Conservation (phyloP, 768 basidiomycete genomes). For the Agrocybe pediades region DNA sequence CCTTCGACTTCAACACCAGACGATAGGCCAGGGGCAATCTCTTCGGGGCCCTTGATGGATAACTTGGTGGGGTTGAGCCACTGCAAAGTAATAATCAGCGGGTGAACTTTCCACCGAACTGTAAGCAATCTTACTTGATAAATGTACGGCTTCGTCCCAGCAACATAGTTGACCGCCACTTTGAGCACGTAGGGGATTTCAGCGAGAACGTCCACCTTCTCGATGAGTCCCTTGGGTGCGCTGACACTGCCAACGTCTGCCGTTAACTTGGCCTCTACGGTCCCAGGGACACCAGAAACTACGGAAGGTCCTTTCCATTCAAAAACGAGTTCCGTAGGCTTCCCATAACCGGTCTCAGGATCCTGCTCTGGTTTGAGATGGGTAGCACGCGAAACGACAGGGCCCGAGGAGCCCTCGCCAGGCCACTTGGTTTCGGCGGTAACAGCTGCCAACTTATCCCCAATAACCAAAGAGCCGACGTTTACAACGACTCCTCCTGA, state of each 20-base stretch:
- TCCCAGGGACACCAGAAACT: constrained; percentile 49
- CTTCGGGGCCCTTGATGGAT: constrained; percentile 43
- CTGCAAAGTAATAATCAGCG: constrained; percentile 33
- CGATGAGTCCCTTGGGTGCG: constrained; percentile 74
- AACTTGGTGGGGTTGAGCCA: constrained; percentile 51
- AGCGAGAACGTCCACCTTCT: constrained; percentile 93
- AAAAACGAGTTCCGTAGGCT: constrained; percentile 69
- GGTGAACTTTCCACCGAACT: neutral
- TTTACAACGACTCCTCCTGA: constrained; percentile 86
- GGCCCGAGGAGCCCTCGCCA: constrained; percentile 51
- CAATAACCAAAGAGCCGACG: constrained; percentile 82
- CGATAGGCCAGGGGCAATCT: constrained; percentile 38
- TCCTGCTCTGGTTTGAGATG: constrained; percentile 68
- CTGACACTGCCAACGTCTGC: constrained; percentile 59
- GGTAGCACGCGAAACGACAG: constrained; percentile 62
- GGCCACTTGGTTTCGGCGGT: constrained; percentile 83
- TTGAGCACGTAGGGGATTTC: constrained; percentile 94
- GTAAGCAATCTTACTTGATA: constrained; percentile 69
- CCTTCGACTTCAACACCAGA: constrained; percentile 61
- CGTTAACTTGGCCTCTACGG: constrained; percentile 55
- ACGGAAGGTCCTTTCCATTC: constrained; percentile 79
- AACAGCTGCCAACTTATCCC: constrained; percentile 72
- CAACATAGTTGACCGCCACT: constrained; percentile 90
- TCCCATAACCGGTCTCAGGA: constrained; percentile 78
- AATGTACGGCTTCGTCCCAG: constrained; percentile 91